Conservation (phyloP, 805 yeast species). For the Lachancea sp. region DNA sequence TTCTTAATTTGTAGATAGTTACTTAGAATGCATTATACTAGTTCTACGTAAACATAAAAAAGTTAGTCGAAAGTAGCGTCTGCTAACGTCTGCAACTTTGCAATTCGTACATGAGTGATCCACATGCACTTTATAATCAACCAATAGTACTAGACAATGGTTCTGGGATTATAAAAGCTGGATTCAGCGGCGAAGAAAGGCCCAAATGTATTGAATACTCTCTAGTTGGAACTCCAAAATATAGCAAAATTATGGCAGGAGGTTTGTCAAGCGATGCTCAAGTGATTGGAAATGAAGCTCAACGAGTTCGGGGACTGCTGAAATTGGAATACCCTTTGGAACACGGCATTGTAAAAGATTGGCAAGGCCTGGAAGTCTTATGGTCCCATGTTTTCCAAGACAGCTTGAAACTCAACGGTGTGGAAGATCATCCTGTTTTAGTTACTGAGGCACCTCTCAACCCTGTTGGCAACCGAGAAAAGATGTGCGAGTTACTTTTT, state of each 20-base stretch:
- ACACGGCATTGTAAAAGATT: conserved; percentile 72
- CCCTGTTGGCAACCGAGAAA: conserved; percentile 78
- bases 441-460: conserved; percentile 87
- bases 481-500: conserved; percentile 89
- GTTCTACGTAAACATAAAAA: not conserved
- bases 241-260: conserved; percentile 75
- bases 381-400: conserved; percentile 66
- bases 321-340: conserved; percentile 63
- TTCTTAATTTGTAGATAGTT: not conserved
- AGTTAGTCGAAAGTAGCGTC: no score
- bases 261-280: conserved; percentile 56
- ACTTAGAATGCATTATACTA: not conserved
- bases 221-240: conserved; percentile 76
- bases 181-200: conserved; percentile 86
- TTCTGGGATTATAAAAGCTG: conserved; percentile 77
- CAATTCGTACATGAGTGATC: conserved; percentile 7
- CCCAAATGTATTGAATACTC: conserved; percentile 64
- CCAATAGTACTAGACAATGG: conserved; percentile 81
- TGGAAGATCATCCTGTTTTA: conserved; percentile 82
- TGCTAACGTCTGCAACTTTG: not conserved
- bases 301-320: conserved; percentile 69
- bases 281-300: conserved; percentile 65
- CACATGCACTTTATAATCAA: conserved; percentile 45
- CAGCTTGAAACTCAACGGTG: conserved; percentile 45
- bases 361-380: conserved; percentile 80